Conservation (phyloP, 805 yeast species). For the Spathaspora gorwiae region DNA sequence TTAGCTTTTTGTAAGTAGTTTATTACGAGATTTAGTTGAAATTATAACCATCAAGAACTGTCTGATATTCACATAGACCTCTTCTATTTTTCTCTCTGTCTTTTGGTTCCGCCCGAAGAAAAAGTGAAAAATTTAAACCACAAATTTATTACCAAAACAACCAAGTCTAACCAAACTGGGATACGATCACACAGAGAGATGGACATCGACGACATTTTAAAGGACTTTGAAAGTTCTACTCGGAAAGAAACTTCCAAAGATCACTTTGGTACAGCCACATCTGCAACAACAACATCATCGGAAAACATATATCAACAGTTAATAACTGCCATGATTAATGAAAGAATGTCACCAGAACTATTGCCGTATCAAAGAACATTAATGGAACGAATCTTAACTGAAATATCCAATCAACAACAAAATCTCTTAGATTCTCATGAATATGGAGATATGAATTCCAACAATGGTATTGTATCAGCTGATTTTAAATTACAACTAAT, state of each 20-base stretch:
- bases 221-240: slow-evolving; percentile 49
- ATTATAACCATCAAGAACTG: no score
- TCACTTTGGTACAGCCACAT: no score
- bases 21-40: no score
- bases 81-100: no score
- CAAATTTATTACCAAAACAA: no score
- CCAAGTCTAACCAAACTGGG: no score
- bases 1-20: no score
- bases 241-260: neutral
- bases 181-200: slow-evolving; percentile 4
- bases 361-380: slow-evolving; percentile 65
- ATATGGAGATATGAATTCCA: slow-evolving; percentile 53
- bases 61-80: no score
- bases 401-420: slow-evolving; percentile 69
- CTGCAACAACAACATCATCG: neutral
- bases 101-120: no score
- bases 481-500: slow-evolving; percentile 75
- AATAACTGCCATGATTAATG: slow-evolving; percentile 71
- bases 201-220: slow-evolving; percentile 67
- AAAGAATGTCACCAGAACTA: slow-evolving; percentile 83
- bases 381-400: slow-evolving; percentile 51
- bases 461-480: slow-evolving; percentile 24
- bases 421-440: slow-evolving; percentile 73
- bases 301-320: slow-evolving; percentile 39
- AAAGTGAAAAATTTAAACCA: no score